Base-by-base conservation (phyloP, 75 land plant genomes). In the Selaginella moellendorffii region DNA sequence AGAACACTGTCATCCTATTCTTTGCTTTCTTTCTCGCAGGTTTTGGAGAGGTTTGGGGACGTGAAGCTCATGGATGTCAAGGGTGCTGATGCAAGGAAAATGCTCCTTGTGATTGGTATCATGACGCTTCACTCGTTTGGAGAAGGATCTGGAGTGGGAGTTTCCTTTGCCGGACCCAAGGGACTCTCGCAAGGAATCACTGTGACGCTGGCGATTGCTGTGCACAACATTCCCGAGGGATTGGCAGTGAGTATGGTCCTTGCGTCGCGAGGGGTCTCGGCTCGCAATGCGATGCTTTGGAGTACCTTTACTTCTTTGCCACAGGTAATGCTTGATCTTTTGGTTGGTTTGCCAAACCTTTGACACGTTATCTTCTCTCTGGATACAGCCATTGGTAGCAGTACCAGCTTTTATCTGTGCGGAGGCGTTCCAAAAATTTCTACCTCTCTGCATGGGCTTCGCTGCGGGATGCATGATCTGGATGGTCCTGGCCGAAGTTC, bases 391-490 rank as follows among this genome's bases (percentile, higher is more conserved):
- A 2, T 72, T 93, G 72, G 96, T 93, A 28, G 98, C 98, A 46
- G 96, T 93, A 51, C 98, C 98, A 17, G 80, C 96, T 14, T 93
- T 85, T 26, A 58, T 93, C 18, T 88, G 96, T 77, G 98, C 96
- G 20, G 96, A 93, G 73, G 85, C 98, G 17, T 89, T 93, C 67
- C 88, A 83, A 63, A 89, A 82, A 63, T 72, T 89, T 54, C 54
- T 93, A 64, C 98, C 98, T 10, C 83, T 89, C 66, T 86, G 97
- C 62, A 86, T 88, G 60, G 98, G 98, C 26, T 89, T 93, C 79
- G 98, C 98, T 36, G 98, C 96, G 65, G 98, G 96, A 1, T 93
- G 98, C 71, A 93, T 93, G 98, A 83, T 93, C 29, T 93, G 98
- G 98, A 93, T 93, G 96, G 98, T 93, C 0, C 64, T 93, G 25